A percentile compares a stretch with the other conserved stretches of the same genome.
phyloP scores from a whole-genome alignment of 371 early-diverging fungal genomes.

The Quaeritorhiza haematococci region DNA sequence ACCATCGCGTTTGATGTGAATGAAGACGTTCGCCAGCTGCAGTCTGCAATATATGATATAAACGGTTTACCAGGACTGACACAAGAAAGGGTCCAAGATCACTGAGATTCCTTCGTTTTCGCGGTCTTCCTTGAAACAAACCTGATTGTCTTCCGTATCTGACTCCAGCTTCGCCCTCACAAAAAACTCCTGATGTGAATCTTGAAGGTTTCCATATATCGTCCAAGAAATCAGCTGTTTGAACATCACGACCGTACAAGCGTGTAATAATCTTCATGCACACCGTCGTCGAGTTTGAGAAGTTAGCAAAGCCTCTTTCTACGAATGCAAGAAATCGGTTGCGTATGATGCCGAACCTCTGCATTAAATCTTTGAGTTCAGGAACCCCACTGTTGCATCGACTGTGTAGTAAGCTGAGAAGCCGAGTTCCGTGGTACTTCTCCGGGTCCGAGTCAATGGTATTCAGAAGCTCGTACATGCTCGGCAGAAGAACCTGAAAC shows the following conservation, averaged over 20 bases:
- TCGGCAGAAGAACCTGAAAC: slow-evolving; percentile 47
- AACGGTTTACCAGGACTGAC: too few relatives aligned
- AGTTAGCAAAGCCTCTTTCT: slow-evolving; percentile 2
- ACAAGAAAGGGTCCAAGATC: too few relatives aligned
- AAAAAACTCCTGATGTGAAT: slow-evolving; percentile 67
- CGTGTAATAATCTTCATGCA: slow-evolving; percentile 33
- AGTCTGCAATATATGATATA: too few relatives aligned
- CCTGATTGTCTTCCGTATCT: too few relatives aligned
- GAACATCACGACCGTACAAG: slow-evolving; percentile 57
- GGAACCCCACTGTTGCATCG: slow-evolving; percentile 55
- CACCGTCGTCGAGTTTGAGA: not conserved
- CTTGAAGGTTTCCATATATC: slow-evolving; percentile 61
- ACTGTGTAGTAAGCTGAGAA: slow-evolving; percentile 55
- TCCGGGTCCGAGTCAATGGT: slow-evolving; percentile 26
- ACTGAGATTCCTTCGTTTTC: too few relatives aligned
- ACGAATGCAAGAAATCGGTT: too few relatives aligned
- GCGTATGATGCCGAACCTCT: slow-evolving; percentile 12
- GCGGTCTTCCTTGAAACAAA: too few relatives aligned
- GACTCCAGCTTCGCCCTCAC: slow-evolving; percentile 20
- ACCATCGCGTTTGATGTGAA: slow-evolving; percentile 12
- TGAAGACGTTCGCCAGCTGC: slow-evolving; percentile 1
- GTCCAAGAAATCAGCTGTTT: slow-evolving; percentile 70
- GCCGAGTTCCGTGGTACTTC: slow-evolving; percentile 42
- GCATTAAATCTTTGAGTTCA: slow-evolving; percentile 46
- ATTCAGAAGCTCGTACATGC: slow-evolving; percentile 27